Evolutionary conservation across 805 yeast genomes (phyloP).

Genomic region (Wickerhamiella brachini): DNA sequence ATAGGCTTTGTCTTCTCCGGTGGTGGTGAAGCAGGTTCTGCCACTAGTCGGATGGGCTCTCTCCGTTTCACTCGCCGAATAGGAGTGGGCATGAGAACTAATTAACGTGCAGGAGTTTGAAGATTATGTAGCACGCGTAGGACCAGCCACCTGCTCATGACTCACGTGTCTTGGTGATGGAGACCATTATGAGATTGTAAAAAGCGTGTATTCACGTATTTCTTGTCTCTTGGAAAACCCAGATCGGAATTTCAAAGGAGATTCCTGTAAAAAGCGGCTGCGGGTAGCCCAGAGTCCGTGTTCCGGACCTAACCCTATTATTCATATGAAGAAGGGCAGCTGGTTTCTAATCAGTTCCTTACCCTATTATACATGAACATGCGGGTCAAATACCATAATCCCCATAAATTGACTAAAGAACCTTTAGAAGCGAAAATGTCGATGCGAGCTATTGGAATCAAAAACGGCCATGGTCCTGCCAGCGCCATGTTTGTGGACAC

Average conservation of each 20-base stretch:
- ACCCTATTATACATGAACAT: background rate
- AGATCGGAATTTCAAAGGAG: no score
- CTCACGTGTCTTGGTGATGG: no score
- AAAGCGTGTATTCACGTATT: no score
- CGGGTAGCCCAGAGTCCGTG: no score
- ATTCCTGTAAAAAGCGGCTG: no score
- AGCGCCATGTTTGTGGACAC: constrained; percentile 16
- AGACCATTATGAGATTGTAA: no score
- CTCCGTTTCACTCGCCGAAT: constrained; percentile 9
- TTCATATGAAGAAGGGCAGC: background rate
- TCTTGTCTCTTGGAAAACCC: no score
- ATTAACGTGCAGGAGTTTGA: constrained; percentile 1
- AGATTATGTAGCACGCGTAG: background rate
- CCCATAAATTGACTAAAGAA: background rate
- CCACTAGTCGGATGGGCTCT: constrained; percentile 2
- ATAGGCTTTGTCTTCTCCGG: background rate
- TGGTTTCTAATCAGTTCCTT: background rate
- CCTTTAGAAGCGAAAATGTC: background rate
- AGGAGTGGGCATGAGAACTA: constrained; percentile 9
- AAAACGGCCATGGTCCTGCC: constrained; percentile 20
- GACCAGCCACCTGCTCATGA: background rate
- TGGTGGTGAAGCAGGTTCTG: background rate
- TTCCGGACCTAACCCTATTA: background rate
- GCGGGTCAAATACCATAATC: background rate
- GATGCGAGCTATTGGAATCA: constrained; percentile 22